Evolutionary conservation across 164 flowering plant genomes (phyloP), one percentile per base, ranked within the genome.

Genomic region (Platanus orientalis): DNA sequence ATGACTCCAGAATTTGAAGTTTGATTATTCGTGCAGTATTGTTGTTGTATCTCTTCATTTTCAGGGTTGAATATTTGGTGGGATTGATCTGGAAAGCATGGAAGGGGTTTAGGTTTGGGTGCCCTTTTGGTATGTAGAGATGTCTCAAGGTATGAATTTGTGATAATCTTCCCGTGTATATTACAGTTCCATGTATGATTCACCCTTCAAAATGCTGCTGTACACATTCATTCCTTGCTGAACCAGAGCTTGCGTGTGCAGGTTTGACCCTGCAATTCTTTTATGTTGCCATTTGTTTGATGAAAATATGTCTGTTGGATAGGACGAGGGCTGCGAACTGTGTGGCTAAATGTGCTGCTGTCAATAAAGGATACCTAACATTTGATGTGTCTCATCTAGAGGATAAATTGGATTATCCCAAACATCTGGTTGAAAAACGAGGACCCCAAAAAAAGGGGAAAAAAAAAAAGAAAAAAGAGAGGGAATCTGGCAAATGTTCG

Each of bases 51-150:
- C 58, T 68, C 45, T 57, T 64, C n/a, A n/a, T 58, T 62, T 64
- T 57, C 29, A 58, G 54, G 48, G 26, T 74, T 68, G 73, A 64
- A 68, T 57, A 39, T 40, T 68, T 68, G 61, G 26, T 50, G 65
- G 49, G 64, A 55, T 69, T 73, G 65, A 71, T 69, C 54, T 16
- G 72, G 65, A 24, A 65, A 71, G 19, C 70, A 65, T 57, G 69
- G 70, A 64, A 60, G 9, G 16, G 1, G 66, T 57, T 4, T 58
- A 60, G 69, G 65, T 57, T 30, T 61, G 27, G 58, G 54, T 67
- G 70, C 62, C 62, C 62, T 5, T 66, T 60, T 68, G 57, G 57
- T 60, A 67, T 51, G 69, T 65, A 61, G 64, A 48, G 57, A 55
- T 70, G 57, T 34, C 57, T 57, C 27, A 56, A 71, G 73, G 69